A percentile compares a stretch with the other conserved stretches of the same genome.
Evolutionary conservation across 2,329 filamentous ascomycete genomes (phyloP).

Genomic region (Colletotrichum neosansevieriae): DNA sequence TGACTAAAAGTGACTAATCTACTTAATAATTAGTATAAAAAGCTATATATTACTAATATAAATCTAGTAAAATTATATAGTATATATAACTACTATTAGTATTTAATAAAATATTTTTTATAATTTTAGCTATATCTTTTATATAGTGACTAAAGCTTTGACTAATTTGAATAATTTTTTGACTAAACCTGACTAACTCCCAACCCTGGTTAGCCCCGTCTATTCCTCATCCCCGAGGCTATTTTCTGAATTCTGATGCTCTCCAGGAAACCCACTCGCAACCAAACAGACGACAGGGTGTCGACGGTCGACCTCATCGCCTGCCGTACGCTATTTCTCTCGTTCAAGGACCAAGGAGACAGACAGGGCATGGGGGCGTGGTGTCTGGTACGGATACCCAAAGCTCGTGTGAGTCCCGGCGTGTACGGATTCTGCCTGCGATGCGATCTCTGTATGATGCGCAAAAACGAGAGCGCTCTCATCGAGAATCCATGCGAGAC

Average conservation of each 20-base stretch:
- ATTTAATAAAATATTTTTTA: no score
- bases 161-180: no score
- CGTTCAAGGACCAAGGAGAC: background rate
- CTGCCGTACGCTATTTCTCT: background rate
- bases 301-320: conserved; percentile 13
- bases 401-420: background rate
- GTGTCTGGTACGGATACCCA: background rate
- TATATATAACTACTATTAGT: no score
- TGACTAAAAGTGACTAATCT: no score
- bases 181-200: no score
- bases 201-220: conserved; percentile 19
- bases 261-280: conserved; percentile 28
- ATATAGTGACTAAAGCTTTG: no score
- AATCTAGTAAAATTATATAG: no score
- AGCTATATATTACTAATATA: no score
- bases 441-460: conserved; percentile 5
- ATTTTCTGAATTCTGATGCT: conserved; percentile 28
- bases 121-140: no score
- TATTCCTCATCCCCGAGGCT: conserved; percentile 27
- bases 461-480: background rate
- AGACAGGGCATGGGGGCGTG: background rate
- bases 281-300: conserved; percentile 20
- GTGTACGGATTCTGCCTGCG: background rate
- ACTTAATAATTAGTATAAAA: no score
- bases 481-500: conserved; percentile 26